These are phyloP conservation scores for Debaryomyces psychrophilus DNA, from an alignment of 1,139 yeast species.

Conservation along the genomic window DNA sequence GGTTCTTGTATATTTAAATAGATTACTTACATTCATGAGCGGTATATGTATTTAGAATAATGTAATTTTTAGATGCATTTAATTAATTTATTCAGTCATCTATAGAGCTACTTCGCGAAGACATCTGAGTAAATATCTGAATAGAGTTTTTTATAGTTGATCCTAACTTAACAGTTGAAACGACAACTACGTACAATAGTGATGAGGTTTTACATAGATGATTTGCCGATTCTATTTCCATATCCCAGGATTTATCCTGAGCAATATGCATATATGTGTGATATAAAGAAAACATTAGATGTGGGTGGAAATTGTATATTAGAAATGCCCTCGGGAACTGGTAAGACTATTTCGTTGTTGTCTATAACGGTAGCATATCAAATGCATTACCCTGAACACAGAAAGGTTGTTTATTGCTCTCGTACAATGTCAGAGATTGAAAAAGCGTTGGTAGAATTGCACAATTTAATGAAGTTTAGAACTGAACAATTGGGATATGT, in stretches of 20 bases:
- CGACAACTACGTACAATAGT: slow-evolving; percentile 1
- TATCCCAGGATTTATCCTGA: slow-evolving; percentile 97
- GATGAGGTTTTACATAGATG: slow-evolving; percentile 86
- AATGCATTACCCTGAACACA: slow-evolving; percentile 90
- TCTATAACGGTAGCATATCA: slow-evolving; percentile 95
- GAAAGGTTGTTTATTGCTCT: slow-evolving; percentile 94
- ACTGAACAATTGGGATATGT: slow-evolving; percentile 77
- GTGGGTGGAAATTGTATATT: slow-evolving; percentile 97
- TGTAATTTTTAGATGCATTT: background rate
- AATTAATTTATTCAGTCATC: background rate
- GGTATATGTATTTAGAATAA: no score
- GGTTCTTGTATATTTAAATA: no score
- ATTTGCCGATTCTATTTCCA: slow-evolving; percentile 94
- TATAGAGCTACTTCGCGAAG: background rate
- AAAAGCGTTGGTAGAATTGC: slow-evolving; percentile 93
- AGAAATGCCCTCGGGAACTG: slow-evolving; percentile 99
- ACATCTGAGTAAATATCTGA: no score
- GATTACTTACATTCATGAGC: no score
- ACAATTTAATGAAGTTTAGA: slow-evolving; percentile 84
- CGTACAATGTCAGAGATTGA: slow-evolving; percentile 99
- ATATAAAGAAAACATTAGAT: slow-evolving; percentile 88
- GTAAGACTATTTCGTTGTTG: slow-evolving; percentile 89
- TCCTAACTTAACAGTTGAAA: background rate
- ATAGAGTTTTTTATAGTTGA: background rate
- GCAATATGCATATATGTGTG: slow-evolving; percentile 97